Percentiles rank a stretch among this genome's conserved stretches.
phyloP scores from a whole-genome alignment of 106 monocot species.

The Platanthera zijinensis region DNA sequence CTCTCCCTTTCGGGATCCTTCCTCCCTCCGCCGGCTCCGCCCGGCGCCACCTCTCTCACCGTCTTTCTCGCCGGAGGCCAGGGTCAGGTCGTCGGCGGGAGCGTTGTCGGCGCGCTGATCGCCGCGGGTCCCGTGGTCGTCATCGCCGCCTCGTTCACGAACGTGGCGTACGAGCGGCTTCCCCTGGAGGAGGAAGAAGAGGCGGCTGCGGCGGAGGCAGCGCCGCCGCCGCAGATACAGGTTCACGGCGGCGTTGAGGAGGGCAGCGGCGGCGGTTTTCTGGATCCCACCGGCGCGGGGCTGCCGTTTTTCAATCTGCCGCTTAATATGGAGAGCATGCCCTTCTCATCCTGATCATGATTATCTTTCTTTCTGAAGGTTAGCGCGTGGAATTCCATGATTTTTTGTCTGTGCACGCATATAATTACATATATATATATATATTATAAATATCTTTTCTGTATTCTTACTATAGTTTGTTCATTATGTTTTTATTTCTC shows the following conservation, averaged over 20 bases:
- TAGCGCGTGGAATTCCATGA: not conserved
- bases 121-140: conserved; percentile 7
- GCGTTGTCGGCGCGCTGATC: conserved; percentile 2
- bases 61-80: conserved; percentile 8
- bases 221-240: not conserved
- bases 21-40: conserved; percentile 3
- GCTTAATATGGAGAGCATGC: not conserved
- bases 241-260: not conserved
- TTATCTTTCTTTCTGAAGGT: not conserved
- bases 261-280: not conserved
- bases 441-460: not conserved
- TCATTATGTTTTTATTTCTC: not conserved
- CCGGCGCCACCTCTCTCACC: conserved; percentile 7
- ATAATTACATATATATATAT: not conserved
- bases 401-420: not conserved
- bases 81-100: conserved; percentile 11
- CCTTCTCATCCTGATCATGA: not conserved
- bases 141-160: conserved; percentile 9
- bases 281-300: not conserved
- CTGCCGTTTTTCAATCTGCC: conserved; percentile 11
- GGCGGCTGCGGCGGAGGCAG: not conserved
- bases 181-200: conserved; percentile 9
- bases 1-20: conserved; percentile 11
- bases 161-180: conserved; percentile 10
- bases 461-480: not conserved